Evolutionary conservation across 2,329 filamentous ascomycete species (phyloP).

Genomic region (Aquanectria penicillioides): DNA sequence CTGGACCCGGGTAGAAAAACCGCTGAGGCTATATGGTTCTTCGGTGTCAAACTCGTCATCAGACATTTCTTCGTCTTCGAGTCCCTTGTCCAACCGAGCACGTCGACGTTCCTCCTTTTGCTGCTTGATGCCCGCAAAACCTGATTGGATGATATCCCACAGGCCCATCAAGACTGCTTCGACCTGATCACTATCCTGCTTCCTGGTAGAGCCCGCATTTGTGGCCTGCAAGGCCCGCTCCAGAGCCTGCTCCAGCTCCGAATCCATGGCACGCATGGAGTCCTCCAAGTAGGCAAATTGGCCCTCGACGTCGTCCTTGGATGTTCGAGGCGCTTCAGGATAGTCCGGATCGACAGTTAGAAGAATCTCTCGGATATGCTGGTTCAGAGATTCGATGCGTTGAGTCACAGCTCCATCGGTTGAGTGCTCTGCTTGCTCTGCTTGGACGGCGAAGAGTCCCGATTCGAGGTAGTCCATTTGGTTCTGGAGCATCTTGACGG

Average conservation of each 20-base stretch:
- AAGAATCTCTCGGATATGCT: conserved; percentile 70
- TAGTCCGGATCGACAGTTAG: conserved; percentile 58
- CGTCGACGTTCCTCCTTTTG: conserved; percentile 64
- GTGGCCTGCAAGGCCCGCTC: conserved; percentile 45
- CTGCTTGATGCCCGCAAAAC: conserved; percentile 64
- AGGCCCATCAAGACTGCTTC: conserved; percentile 63
- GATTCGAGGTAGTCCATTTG: conserved; percentile 79
- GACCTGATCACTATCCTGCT: conserved; percentile 58
- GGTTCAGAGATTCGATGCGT: conserved; percentile 71
- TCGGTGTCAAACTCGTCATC: conserved; percentile 66
- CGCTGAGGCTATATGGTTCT: conserved; percentile 76
- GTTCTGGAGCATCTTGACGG: conserved; percentile 58
- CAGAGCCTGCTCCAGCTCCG: conserved; percentile 54
- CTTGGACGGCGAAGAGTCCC: conserved; percentile 68
- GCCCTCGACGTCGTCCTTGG: conserved; percentile 67
- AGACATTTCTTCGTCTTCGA: conserved; percentile 68
- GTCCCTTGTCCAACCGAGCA: conserved; percentile 65
- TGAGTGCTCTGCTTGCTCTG: conserved; percentile 60
- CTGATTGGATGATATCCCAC: conserved; percentile 65
- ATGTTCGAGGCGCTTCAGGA: conserved; percentile 66
- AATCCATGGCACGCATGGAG: conserved; percentile 62
- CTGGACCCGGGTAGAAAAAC: conserved; percentile 82
- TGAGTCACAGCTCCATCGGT: conserved; percentile 54
- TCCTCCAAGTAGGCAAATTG: conserved; percentile 76
- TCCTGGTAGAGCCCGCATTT: conserved; percentile 40